Evolutionary conservation across 768 basidiomycete genomes (phyloP), one percentile per base, ranked within the genome.

Genomic region (Podaxis sp.): DNA sequence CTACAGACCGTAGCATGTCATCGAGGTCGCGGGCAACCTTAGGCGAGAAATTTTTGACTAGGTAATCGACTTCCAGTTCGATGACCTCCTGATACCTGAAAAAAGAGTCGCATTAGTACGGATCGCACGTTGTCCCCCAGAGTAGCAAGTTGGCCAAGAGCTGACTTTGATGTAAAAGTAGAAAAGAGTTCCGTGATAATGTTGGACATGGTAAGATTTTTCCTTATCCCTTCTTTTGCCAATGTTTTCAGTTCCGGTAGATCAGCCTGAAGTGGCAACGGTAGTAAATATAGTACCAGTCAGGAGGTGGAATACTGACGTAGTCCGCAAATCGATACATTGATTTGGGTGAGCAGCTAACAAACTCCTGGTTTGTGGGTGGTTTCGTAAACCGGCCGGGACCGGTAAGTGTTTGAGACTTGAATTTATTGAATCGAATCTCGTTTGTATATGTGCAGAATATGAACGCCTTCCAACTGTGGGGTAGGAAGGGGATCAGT

Each of bases 271-370:
- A 4, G 19, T 7, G 13, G 9, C 17, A 36, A 25, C 11, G 9
- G 40, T 24, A 50, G 46, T 7, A 27, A 8, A 27, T 7, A 41
- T n/a, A 47, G 25, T 41, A 5, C 11, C 5, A n/a, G 6, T 13
- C 1, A 25, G 11, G 22, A 8, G 29, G 19, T 24, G 17, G 27
- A 24, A 25, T 46, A 46, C 58, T n/a, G 1, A 52, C 50, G 63
- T 46, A 57, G 40, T 46, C 41, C 22, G 75, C 75, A 7, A 76
- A 66, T 54, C 75, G 72, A 68, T 76, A 77, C 76, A 77, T 77
- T 4, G 75, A 76, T 66, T 77, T 76, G 49, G 76, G 75, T 8
- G 75, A 77, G 25, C 75, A 76, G 17, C 47, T 22, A 38, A 19
- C 36, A 37, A 41, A 4, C 0, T 40, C 22, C 1, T 46, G n/a